Conservation (phyloP, 1,284 basidiomycete species). For the Phlebopus sp. region DNA sequence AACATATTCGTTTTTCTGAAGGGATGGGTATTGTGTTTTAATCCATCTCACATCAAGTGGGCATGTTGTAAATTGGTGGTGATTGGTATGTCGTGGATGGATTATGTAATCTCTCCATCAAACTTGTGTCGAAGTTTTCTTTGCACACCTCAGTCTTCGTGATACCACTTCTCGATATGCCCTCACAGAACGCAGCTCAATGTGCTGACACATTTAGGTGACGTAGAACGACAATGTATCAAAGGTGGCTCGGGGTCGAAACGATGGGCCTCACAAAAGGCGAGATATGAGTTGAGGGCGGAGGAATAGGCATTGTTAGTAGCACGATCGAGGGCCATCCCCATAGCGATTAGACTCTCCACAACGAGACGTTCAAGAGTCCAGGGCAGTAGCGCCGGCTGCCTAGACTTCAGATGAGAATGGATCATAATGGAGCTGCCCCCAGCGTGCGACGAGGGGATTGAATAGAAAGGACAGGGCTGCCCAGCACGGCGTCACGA, state of each 20-base stretch:
- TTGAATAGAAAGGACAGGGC: slow-evolving; percentile 9
- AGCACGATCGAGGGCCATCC: slow-evolving; percentile 13
- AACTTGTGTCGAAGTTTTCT: too few relatives aligned
- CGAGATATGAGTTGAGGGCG: slow-evolving; percentile 28
- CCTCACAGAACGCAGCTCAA: slow-evolving; percentile 36
- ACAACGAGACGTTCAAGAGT: slow-evolving; percentile 17
- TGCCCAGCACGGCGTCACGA: neutral
- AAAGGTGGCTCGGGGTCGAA: slow-evolving; percentile 31
- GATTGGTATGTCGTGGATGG: too few relatives aligned
- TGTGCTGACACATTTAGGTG: slow-evolving; percentile 20
- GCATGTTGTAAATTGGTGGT: too few relatives aligned
- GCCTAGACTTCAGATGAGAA: slow-evolving; percentile 3
- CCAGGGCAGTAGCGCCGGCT: slow-evolving; percentile 20
- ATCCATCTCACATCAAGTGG: too few relatives aligned
- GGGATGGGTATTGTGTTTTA: too few relatives aligned
- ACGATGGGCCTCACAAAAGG: slow-evolving; percentile 30
- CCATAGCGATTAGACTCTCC: slow-evolving; percentile 18
- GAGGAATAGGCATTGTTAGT: slow-evolving; percentile 22
- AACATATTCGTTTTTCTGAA: too few relatives aligned
- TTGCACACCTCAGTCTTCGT: too few relatives aligned
- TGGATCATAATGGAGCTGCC: slow-evolving; percentile 17
- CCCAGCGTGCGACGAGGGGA: slow-evolving; percentile 28
- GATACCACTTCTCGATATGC: too few relatives aligned
- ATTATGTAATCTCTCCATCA: too few relatives aligned
- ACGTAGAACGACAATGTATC: slow-evolving; percentile 28